Base-by-base conservation (phyloP, 495 filamentous ascomycete genomes). In the Glonium stellatum region DNA sequence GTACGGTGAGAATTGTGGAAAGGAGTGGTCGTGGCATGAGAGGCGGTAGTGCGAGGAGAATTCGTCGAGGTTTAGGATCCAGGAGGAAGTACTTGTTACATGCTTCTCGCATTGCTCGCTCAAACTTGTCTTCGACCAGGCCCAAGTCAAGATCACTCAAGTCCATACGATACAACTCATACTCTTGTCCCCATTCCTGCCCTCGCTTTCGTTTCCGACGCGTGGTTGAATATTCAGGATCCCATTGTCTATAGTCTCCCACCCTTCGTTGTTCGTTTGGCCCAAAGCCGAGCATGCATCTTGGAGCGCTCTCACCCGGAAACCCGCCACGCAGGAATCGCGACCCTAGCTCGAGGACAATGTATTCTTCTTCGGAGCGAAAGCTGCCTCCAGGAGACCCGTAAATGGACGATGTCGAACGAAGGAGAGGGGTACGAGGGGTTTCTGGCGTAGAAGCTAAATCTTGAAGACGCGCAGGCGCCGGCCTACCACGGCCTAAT, bases 161-260 rank as follows among this genome's bases (percentile, higher is more conserved):
- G 67, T 97, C 89, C 60, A 82, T 78, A 36, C 79, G 79, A 87
- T 92, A 98, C 25, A 97, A 73, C 76, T 97, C 93, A 69, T 89
- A 75, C 22, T 84, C 79, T 18, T 78, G 73, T 13, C 82, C 81
- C 91, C 90, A 95, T 10, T 76, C 73, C n/a, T 79, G 71, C 21
- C 39, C 73, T 69, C 52, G 65, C 65, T 73, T 69, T 39, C 76
- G 72, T 47, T 76, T 75, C 63, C 71, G 66, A 31, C 58, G 67
- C 74, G 75, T 75, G 23, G 74, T 68, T 9, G 77, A 76, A 57
- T 83, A 81, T 15, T 77, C 78, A 4, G 79, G 67, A 62, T 83
- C 74, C 84, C 85, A 95, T 46, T 78, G 79, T 51, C 88, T 76
- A 69, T 90, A 93, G 69, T 97, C 90, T 1, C 93, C 95, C 15